Evolutionary conservation across 1,284 basidiomycete species (phyloP), one percentile per base, ranked within the genome.

Genomic region (Phenoliferia sp.): DNA sequence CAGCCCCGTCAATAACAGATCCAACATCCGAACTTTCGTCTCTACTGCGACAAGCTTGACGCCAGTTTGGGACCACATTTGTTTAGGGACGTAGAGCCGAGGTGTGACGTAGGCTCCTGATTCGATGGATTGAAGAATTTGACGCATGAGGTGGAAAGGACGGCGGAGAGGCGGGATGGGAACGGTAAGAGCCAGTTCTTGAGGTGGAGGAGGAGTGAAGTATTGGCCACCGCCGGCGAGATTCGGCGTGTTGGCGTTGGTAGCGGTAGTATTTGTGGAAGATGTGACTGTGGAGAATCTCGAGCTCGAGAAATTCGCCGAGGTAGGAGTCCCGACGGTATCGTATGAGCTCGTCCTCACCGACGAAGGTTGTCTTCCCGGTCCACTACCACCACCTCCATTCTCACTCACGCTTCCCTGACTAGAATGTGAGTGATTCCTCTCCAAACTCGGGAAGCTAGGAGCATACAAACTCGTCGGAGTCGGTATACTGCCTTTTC

Each of bases 21-120:
- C 88, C 56, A 95, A 85, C 63, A 92, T 89, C 35, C 90, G 85
- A 17, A 93, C 86, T 80, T 96, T 96, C 73, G 92, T 90, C 59
- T 88, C 85, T 39, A 94, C 77, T 74, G 90, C 90, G 17, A 82
- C 81, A 57, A 95, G 83, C 78, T 93, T 94, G 36, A 88, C 89
- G 36, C 92, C 91, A 28, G 87, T 87, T 76, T 91, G 89, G 44
- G 88, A 88, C 95, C 95, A 99, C 15, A 95, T 87, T 70, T 90
- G 88, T 58, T 88, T 85, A 6, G 93, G 90, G 28, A 98, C 88
- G 79, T 94, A 94, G 68, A 99, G 81, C 54, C 88, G 85, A 32
- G 87, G 87, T 1, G 92, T 95, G 65, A 98, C 82, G 78, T 95
- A 96, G 17, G 89, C 91, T 16, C 94, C 94, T 2, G 88, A 85